phyloP scores from a whole-genome alignment of 345 rosid genomes.

The Sisymbrium altissimum region DNA sequence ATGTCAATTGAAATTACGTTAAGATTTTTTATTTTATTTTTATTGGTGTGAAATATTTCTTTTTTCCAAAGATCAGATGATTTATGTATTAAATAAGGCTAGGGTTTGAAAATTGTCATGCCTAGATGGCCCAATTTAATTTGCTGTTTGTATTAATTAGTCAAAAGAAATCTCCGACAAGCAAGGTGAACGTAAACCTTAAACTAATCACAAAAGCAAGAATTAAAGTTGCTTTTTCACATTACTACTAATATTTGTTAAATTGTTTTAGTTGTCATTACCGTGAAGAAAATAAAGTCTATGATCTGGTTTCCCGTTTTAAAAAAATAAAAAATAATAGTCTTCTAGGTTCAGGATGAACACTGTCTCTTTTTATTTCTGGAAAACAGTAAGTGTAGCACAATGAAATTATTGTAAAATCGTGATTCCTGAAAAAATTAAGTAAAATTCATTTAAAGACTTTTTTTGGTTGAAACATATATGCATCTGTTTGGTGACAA shows the following conservation, averaged over 20 bases:
- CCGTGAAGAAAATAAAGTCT: slow-evolving; percentile 18
- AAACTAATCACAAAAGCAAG: slow-evolving; percentile 31
- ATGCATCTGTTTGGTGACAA: neutral
- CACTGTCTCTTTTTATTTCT: neutral
- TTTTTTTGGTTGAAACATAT: neutral
- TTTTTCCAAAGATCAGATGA: neutral
- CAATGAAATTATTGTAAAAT: too few relatives aligned
- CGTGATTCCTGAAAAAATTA: neutral
- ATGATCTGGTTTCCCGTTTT: neutral
- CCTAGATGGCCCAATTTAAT: slow-evolving; percentile 6
- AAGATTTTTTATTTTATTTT: neutral
- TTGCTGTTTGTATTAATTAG: slow-evolving; percentile 12
- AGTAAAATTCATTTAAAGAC: too few relatives aligned
- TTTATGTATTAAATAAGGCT: neutral
- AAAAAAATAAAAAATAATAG: neutral
- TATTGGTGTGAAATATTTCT: neutral
- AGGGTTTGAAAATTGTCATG: slow-evolving; percentile 6
- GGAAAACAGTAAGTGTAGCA: too few relatives aligned
- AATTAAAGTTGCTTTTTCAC: slow-evolving; percentile 21
- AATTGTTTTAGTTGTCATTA: neutral
- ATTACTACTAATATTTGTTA: slow-evolving; percentile 13
- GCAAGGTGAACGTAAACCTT: slow-evolving; percentile 33
- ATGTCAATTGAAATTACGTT: neutral
- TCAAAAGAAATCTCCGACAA: slow-evolving; percentile 35
- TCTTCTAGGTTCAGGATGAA: neutral